Evolutionary conservation across 345 rosid species (phyloP), one percentile per base, ranked within the genome.

Genomic region (Ailanthus altissimus): DNA sequence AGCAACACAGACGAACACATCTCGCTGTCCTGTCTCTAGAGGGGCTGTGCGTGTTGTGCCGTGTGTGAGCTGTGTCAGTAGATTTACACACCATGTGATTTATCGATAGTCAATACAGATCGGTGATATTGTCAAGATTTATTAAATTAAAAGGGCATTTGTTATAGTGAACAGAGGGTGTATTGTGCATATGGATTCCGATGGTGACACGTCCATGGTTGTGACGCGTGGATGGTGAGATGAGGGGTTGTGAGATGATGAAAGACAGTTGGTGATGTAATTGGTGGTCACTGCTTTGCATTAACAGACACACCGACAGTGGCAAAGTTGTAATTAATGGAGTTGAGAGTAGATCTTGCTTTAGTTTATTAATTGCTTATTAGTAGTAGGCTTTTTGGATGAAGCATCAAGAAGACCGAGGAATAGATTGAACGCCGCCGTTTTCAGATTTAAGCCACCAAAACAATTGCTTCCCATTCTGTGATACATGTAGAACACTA

Each of bases 241-340:
- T 64, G 23, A 50, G 51, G 43, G 7, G 2, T 32, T 60, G 3
- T 6, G 26, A 9, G 11, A 4, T n/a, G 36, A 47, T 36, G 28
- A 70, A 69, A 53, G 25, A 5, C 28, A 50, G 0, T 15, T 40
- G 18, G 42, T 21, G 18, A 21, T 72, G 65, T 7, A 42, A 38
- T 56, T 28, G 53, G 25, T 28, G 43, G 20, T 32, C 15, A 11
- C 26, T 61, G 56, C 25, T 28, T 36, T n/a, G 56, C 15, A 58
- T 70, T 61, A 53, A 62, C 45, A 57, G 28, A 38, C 32, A 26
- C 86, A 82, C 88, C 90, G 90, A 85, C 90, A 86, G 67, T 79
- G 84, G 85, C 85, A 87, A 50, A 66, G 38, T 38, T 75, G 86
- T 70, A 79, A 79, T 77, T 67, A 66, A 15, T 0, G n/a, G 8